These are phyloP conservation scores for Ceratocystis diversiconidia DNA, from an alignment of 2,329 filamentous ascomycete genomes.

Conservation along the genomic window DNA sequence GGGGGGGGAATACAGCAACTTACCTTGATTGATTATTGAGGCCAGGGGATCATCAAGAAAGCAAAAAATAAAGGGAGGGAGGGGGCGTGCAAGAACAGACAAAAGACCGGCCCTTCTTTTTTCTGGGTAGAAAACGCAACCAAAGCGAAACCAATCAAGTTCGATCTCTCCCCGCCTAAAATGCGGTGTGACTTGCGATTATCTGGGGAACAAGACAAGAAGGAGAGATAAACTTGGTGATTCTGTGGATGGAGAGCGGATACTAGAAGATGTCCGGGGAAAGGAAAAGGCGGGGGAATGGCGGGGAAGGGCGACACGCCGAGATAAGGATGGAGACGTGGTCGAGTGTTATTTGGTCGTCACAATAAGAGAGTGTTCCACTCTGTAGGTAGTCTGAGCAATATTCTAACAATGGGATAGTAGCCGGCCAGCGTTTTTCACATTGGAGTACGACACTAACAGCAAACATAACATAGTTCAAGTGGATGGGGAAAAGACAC, in stretches of 20 bases:
- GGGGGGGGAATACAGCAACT: not conserved
- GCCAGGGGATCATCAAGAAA: not conserved
- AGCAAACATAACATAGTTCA: not conserved
- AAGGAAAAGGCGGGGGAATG: not conserved
- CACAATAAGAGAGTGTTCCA: not conserved
- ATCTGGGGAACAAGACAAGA: not conserved
- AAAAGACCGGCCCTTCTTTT: conserved; percentile 1
- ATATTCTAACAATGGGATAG: not conserved
- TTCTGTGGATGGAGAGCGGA: not conserved
- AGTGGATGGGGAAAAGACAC: not conserved
- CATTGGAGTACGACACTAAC: not conserved
- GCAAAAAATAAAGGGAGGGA: not conserved
- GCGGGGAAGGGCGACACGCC: not conserved
- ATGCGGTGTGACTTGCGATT: not conserved
- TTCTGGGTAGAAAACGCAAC: not conserved
- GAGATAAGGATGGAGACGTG: not conserved
- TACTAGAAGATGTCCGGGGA: not conserved
- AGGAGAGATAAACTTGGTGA: not conserved
- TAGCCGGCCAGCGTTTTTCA: not conserved
- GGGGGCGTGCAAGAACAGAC: not conserved
- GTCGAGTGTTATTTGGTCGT: not conserved
- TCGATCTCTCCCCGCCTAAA: not conserved
- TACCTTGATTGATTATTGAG: not conserved
- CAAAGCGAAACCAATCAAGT: not conserved
- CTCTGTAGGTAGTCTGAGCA: not conserved